Conservation (phyloP, 352 stramenopile species). For the Pythium angustatum region DNA sequence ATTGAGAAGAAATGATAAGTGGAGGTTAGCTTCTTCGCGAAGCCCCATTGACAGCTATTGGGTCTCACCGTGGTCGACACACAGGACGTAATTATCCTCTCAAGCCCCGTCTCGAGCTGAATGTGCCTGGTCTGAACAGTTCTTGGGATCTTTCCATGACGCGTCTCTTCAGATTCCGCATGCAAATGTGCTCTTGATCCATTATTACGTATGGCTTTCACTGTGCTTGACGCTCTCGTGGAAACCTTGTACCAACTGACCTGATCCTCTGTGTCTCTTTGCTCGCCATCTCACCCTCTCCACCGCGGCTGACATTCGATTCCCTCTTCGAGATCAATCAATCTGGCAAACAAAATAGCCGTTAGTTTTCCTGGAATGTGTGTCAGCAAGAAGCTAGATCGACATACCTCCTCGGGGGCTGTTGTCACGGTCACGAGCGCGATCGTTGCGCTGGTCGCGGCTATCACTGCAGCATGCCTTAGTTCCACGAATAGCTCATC, state of each 20-base stretch:
- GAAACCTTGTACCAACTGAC: background rate
- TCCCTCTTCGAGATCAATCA: background rate
- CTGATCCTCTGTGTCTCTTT: slow-evolving; percentile 5
- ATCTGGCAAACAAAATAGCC: no score
- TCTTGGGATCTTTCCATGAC: slow-evolving; percentile 19
- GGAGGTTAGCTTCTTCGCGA: background rate
- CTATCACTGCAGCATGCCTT: slow-evolving; percentile 6
- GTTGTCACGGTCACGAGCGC: slow-evolving; percentile 6
- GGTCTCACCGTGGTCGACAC: background rate
- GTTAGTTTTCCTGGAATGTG: background rate
- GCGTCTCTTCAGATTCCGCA: slow-evolving; percentile 22
- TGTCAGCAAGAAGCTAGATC: background rate
- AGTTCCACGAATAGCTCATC: background rate
- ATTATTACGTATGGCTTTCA: slow-evolving; percentile 30
- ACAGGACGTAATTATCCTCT: no score
- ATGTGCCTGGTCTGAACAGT: slow-evolving; percentile 2
- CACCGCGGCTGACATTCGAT: background rate
- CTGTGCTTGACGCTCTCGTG: slow-evolving; percentile 6
- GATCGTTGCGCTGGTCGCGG: slow-evolving; percentile 7
- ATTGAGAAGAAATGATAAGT: background rate
- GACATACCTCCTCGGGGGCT: slow-evolving; percentile 20
- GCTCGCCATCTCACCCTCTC: no score
- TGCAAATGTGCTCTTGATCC: slow-evolving; percentile 45
- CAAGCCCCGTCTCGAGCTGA: no score
- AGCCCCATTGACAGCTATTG: background rate